Base-by-base conservation (phyloP, 208 protist genomes). In the Trypanosoma avium region DNA sequence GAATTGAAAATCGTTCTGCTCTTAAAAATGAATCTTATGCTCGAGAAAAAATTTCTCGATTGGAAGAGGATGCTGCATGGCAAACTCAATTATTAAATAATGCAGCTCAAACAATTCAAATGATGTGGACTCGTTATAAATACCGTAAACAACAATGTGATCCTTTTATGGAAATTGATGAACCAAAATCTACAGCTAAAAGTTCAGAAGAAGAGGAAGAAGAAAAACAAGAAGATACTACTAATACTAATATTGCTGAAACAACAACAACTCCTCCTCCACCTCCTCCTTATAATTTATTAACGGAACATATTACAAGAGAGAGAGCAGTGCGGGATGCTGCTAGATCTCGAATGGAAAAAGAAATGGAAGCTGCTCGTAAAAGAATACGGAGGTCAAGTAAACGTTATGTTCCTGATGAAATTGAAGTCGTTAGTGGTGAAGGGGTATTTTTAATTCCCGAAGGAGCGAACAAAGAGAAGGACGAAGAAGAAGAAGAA, bases 91-190 rank as follows among this genome's bases (percentile, higher is more conserved):
- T 95, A 32, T 75, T 93, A 56, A 67, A 88, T 38, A 74, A 70
- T 52, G 67, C 67, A 45, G 89, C 86, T 19, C 59, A 29, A 15
- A 91, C 83, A 6, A 95, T 95, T 38, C 85, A 95, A 67, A 66
- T 70, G 49, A 81, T 70, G 67, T 95, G 79, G 79, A 73, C 81
- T 48, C 84, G 74, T 72, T 89, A 90, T 70, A 67, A 67, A 26
- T 50, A 47, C 53, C 12, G 15, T 9, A 40, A 46, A 26, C 9
- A 13, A n/a, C 0, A 33, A n/a, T 13, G 0, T 0, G 22, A 61
- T 26, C 57, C 58, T 4, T 72, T 72, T n/a, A 2, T 0, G 15
- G 48, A 36, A 4, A 30, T n/a, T 8, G 54, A 58, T n/a, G n/a
- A n/a, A n/a, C n/a, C n/a, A n/a, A n/a, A n/a, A n/a, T n/a, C n/a